These are phyloP conservation scores for Symbiodinium natans DNA, from an alignment of 73 alveolate genomes.

Conservation along the genomic window DNA sequence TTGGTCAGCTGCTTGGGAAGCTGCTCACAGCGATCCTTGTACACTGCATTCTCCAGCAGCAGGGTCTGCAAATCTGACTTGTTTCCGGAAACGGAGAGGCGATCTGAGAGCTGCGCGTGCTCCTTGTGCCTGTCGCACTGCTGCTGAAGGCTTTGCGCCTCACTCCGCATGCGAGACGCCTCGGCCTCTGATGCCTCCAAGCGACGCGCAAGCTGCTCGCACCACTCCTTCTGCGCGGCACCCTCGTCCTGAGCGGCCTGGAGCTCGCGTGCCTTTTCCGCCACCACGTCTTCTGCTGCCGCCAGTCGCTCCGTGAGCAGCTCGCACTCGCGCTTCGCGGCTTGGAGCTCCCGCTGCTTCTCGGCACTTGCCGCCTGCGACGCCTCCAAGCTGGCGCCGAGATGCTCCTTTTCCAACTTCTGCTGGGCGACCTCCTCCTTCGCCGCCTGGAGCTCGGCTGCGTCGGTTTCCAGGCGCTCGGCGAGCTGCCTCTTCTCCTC, in stretches of 20 bases:
- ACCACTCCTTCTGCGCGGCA: not conserved
- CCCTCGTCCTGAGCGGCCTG: not conserved
- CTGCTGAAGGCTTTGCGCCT: not conserved
- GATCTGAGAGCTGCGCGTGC: not conserved
- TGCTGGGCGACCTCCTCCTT: too few species aligned
- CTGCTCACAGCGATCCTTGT: not conserved
- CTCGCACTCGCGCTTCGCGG: not conserved
- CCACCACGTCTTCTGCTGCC: not conserved
- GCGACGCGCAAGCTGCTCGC: not conserved
- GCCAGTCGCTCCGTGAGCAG: not conserved
- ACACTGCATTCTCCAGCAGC: not conserved
- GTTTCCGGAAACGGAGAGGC: not conserved
- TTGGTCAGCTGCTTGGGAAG: too few species aligned
- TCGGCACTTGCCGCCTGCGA: too few species aligned
- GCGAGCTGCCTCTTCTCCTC: too few species aligned
- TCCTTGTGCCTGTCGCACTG: not conserved
- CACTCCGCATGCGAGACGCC: not conserved
- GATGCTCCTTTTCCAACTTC: too few species aligned
- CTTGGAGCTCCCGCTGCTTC: too few species aligned
- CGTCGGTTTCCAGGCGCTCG: too few species aligned
- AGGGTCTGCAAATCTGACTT: not conserved
- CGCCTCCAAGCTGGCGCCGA: too few species aligned
- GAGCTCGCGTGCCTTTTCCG: not conserved
- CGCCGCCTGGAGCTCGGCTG: too few species aligned
- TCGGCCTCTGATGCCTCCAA: not conserved